Conservation (phyloP, 257 asterid genomes). For the Galeopsis tetrahit region DNA sequence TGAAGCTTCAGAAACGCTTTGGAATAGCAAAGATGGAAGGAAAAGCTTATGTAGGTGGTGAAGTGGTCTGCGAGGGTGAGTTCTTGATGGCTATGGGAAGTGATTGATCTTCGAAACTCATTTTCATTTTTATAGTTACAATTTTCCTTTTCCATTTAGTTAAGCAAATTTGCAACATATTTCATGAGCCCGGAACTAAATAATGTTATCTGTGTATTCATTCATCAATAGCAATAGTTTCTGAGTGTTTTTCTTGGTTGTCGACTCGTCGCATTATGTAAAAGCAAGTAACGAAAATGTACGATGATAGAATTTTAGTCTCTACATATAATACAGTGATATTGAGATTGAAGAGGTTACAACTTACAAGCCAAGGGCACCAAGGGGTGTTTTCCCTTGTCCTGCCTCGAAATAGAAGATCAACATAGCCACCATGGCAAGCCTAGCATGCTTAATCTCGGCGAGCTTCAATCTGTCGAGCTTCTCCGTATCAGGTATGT, state of each 20-base stretch:
- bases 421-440: constrained; percentile 90
- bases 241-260: background rate
- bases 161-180: constrained; percentile 21
- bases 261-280: background rate
- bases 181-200: constrained; percentile 7
- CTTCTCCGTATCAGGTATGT: constrained; percentile 71
- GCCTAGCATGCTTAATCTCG: constrained; percentile 85
- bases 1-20: constrained; percentile 81
- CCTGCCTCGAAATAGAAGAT: constrained; percentile 90
- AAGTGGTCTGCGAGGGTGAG: constrained; percentile 90
- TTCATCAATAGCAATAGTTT: background rate
- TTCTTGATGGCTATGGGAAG: constrained; percentile 90
- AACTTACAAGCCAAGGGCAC: constrained; percentile 82
- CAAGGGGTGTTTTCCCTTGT: constrained; percentile 90
- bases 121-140: constrained; percentile 3
- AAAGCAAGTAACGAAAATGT: background rate
- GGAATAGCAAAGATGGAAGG: constrained; percentile 96
- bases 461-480: constrained; percentile 84
- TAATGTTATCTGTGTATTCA: background rate
- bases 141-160: background rate
- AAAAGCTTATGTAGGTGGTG: constrained; percentile 90
- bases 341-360: constrained; percentile 37
- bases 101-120: constrained; percentile 26
- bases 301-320: constrained; percentile 17
- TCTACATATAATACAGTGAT: constrained; percentile 31